Evolutionary conservation across 305 asterid genomes (phyloP), one percentile per base, ranked within the genome.

Genomic region (Fraxinus latifolia): DNA sequence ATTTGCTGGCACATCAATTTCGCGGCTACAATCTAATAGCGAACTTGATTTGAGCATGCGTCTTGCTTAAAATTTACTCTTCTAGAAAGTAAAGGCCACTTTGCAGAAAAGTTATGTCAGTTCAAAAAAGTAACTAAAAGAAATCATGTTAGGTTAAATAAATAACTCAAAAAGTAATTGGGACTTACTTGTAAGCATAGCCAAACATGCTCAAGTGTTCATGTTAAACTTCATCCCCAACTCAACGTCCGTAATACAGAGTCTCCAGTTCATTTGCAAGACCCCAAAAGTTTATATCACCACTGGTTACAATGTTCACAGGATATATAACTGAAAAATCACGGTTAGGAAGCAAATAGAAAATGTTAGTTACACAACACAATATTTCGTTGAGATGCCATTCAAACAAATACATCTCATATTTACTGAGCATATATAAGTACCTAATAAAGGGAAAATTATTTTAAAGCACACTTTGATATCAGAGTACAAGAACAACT

Each of bases 291-390:
- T 65, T 62, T 34, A 60, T n/a, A 72, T 9, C 75, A 71, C 29
- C 58, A 32, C 37, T 70, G 76, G 33, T 11, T 9, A 32, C 58
- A 7, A 58, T 62, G 78, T 21, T 72, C 34, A n/a, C 65, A 78
- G 31, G 53, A 37, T 74, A 37, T 74, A 81, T 32, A 73, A 15
- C 50, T 76, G 23, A 76, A 60, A 47, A 53, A 70, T 12, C 21
- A 73, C 7, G 33, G 33, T 39, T 7, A 14, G n/a, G 71, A 50
- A 36, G 78, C 42, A 81, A 15, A 71, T 37, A 76, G 76, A 83
- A 77, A 42, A 29, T 65, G 71, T 81, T 31, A 71, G 70, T 79
- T 74, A 68, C 73, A 83, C 71, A 58, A 44, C 44, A 37, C 44
- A 33, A 33, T 39, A 39, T 8, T 39, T 39, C 50, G 11, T 39